phyloP scores from a whole-genome alignment of 2,329 filamentous ascomycete genomes.

The Fusarium mexicanum region DNA sequence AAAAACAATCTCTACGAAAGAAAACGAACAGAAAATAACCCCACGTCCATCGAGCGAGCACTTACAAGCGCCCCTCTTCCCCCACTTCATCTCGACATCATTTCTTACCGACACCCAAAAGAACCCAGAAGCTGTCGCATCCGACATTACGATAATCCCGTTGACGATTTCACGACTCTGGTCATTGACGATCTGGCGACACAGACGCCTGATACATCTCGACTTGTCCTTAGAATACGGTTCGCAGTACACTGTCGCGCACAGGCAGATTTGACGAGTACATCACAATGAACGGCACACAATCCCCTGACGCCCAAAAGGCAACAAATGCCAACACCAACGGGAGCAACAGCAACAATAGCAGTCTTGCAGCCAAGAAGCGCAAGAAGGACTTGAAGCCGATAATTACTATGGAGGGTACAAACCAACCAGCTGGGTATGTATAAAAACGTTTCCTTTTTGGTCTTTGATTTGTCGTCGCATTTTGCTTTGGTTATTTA shows the following conservation, averaged over 20 bases:
- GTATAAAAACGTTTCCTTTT: slow-evolving; percentile 39
- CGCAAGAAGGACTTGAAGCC: slow-evolving; percentile 81
- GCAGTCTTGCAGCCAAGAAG: slow-evolving; percentile 65
- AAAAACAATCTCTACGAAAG: background rate
- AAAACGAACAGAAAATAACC: background rate
- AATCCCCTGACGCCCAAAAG: slow-evolving; percentile 48
- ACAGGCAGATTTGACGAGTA: slow-evolving; percentile 15
- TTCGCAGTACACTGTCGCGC: background rate
- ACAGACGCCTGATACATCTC: background rate
- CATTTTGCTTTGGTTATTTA: background rate
- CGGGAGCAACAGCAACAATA: slow-evolving; percentile 41
- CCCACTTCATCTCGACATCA: slow-evolving; percentile 27
- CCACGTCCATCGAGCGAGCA: slow-evolving; percentile 21
- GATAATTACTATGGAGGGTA: slow-evolving; percentile 76
- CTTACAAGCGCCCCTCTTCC: slow-evolving; percentile 38
- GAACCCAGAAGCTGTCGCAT: slow-evolving; percentile 22
- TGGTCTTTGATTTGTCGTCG: slow-evolving; percentile 1
- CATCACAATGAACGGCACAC: slow-evolving; percentile 41
- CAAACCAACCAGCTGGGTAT: slow-evolving; percentile 47
- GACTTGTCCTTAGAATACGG: background rate
- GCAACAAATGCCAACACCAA: slow-evolving; percentile 43
- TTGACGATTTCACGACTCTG: slow-evolving; percentile 21
- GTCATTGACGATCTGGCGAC: slow-evolving; percentile 20
- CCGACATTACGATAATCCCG: slow-evolving; percentile 8
- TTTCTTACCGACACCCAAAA: slow-evolving; percentile 14